phyloP scores from a whole-genome alignment of 306 rosid species.

The Inga oerstediana region DNA sequence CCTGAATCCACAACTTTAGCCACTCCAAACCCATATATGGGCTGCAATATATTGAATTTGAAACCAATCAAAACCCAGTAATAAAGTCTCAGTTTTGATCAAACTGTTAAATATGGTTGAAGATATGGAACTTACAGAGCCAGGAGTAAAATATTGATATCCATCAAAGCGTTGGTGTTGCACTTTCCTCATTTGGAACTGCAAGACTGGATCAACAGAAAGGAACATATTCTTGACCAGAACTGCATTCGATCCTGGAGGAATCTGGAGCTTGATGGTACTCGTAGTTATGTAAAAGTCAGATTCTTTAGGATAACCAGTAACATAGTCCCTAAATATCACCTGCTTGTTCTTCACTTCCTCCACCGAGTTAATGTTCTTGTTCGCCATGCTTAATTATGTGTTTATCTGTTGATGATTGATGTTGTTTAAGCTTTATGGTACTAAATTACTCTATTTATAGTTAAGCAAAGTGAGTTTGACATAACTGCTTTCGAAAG shows the following conservation, averaged over 20 bases:
- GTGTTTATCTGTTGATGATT: not conserved
- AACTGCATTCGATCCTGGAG: not conserved
- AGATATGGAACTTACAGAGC: constrained; percentile 34
- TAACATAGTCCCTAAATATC: not conserved
- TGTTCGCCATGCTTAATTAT: not conserved
- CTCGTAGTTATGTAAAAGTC: not conserved
- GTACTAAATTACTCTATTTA: not conserved
- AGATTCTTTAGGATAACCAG: not conserved
- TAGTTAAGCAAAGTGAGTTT: not conserved
- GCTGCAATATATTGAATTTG: constrained; percentile 26
- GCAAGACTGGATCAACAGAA: constrained; percentile 49
- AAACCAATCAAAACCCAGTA: not conserved
- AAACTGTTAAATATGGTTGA: not conserved
- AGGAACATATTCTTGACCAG: constrained; percentile 19
- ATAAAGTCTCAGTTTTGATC: not conserved
- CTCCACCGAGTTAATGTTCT: not conserved
- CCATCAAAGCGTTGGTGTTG: constrained; percentile 13
- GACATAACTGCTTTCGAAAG: not conserved
- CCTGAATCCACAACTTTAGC: constrained; percentile 61
- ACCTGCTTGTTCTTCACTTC: not conserved
- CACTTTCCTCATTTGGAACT: constrained; percentile 32
- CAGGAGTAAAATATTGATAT: constrained; percentile 33
- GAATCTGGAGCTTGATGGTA: not conserved
- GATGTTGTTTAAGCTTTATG: not conserved
- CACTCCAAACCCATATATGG: constrained; percentile 48